Evolutionary conservation across 345 rosid genomes (phyloP).

Genomic region (Populus simonii): DNA sequence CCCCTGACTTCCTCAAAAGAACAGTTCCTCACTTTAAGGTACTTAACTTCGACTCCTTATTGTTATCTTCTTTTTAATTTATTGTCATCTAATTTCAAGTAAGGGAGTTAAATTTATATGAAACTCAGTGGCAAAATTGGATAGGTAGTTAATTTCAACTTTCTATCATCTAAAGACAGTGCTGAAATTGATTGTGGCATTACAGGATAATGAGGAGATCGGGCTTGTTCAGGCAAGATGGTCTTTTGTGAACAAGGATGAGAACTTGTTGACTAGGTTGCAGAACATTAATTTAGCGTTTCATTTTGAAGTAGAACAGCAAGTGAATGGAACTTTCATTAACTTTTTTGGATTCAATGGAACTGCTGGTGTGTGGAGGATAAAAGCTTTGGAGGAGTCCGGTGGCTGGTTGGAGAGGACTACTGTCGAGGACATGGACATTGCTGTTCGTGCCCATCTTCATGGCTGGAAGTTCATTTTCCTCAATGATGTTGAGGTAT

Average conservation of each 20-base stretch:
- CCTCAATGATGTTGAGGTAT: conserved; percentile 88
- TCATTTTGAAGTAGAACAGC: conserved; percentile 96
- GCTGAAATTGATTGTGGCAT: neutral
- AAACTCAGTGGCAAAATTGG: neutral
- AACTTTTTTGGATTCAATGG: conserved; percentile 95
- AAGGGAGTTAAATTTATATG: neutral
- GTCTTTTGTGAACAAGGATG: conserved; percentile 94
- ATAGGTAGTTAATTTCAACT: neutral
- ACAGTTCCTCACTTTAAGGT: conserved; percentile 94
- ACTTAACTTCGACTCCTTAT: neutral
- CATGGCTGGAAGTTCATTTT: conserved; percentile 88
- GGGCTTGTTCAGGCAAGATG: conserved; percentile 92
- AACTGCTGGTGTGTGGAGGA: conserved; percentile 97
- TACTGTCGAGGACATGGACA: conserved; percentile 96
- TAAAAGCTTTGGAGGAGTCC: conserved; percentile 84
- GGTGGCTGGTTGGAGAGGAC: conserved; percentile 99
- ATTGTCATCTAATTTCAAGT: neutral
- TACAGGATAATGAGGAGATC: conserved; percentile 74
- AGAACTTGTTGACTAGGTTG: conserved; percentile 79
- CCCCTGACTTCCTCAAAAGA: conserved; percentile 71
- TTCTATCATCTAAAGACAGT: neutral
- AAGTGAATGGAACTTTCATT: conserved; percentile 76
- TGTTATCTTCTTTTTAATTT: neutral
- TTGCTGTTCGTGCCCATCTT: conserved; percentile 95
- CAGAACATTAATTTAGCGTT: conserved; percentile 85